Evolutionary conservation across 495 filamentous ascomycete genomes (phyloP).

Genomic region (Chaetomium cochliodes): DNA sequence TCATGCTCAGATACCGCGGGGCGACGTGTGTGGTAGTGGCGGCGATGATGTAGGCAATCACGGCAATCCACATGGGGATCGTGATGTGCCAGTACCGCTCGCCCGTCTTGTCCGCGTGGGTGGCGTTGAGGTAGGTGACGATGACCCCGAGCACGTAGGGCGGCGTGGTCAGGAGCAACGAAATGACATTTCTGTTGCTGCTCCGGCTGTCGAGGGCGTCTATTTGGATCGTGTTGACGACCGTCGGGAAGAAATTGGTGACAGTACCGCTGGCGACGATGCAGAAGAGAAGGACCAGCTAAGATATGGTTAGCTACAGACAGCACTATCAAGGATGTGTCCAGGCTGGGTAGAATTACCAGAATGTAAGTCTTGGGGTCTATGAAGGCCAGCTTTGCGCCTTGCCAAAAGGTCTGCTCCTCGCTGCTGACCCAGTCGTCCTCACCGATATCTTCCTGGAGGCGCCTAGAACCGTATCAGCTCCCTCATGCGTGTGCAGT

Average conservation of each 20-base stretch:
- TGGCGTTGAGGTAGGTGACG: constrained; percentile 68
- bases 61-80: constrained; percentile 63
- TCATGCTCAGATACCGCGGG: constrained; percentile 76
- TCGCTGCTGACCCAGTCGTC: constrained; percentile 68
- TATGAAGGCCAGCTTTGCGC: constrained; percentile 65
- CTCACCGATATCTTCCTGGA: constrained; percentile 76
- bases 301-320: constrained; percentile 4
- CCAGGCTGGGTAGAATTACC: constrained; percentile 38
- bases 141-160: constrained; percentile 72
- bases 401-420: constrained; percentile 63
- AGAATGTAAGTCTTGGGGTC: constrained; percentile 74
- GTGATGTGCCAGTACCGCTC: constrained; percentile 79
- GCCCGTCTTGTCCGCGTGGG: constrained; percentile 74
- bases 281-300: constrained; percentile 67
- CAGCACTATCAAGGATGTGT: too few relatives aligned
- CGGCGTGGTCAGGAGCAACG: constrained; percentile 74
- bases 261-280: constrained; percentile 70
- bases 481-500: not conserved
- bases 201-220: not conserved
- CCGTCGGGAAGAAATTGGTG: constrained; percentile 89
- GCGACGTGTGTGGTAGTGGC: constrained; percentile 62
- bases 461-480: constrained; percentile 33
- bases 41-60: constrained; percentile 73
- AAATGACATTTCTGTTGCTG: constrained; percentile 58
- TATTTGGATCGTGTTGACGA: constrained; percentile 63